Evolutionary conservation across 208 protist species (phyloP), one percentile per base, ranked within the genome.

Genomic region (Leptomonas pyrrhocoris): DNA sequence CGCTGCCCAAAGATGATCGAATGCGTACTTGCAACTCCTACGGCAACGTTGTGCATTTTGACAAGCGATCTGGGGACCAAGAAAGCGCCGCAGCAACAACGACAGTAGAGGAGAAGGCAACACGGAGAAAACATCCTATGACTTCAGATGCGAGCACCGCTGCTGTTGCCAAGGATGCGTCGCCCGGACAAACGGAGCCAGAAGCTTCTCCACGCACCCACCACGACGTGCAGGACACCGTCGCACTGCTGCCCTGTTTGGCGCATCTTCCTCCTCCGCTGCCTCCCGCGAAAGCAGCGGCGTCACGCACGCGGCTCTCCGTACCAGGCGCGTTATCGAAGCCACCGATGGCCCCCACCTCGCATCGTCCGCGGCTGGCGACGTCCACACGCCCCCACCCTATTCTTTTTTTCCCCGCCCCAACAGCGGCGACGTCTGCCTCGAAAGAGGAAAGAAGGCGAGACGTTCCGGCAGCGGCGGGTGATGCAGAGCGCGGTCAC

Each of bases 321-420:
- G 25, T 59, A 28, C 62, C 62, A 12, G 45, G 19, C 19, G 62
- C 28, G 45, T n/a, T 65, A n/a, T 65, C 61, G 40, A 69, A 70
- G 70, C 55, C 70, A 1, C 70, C 62, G 28, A 69, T 76, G 25
- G 55, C n/a, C 23, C 49, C 61, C 18, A 40, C 19, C 30, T 19
- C 36, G 38, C 31, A 25, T 50, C 61, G 55, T 16, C 56, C 46
- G 2, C 55, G 27, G 11, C 28, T 59, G 31, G 43, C 23, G 9
- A 34, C 27, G 34, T 15, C 46, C 16, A 21, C 43, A 3, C n/a
- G 9, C n/a, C 9, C n/a, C 43, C 27, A 1, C 0, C 59, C 58
- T 3, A 5, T 42, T 13, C 42, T 28, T n/a, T 2, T 40, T 18
- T 18, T 13, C 2, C 19, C 23, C 1, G 2, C 4, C 1, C 15